These are phyloP conservation scores for Suillus hirtellus DNA, from an alignment of 768 basidiomycete genomes.

Conservation along the genomic window DNA sequence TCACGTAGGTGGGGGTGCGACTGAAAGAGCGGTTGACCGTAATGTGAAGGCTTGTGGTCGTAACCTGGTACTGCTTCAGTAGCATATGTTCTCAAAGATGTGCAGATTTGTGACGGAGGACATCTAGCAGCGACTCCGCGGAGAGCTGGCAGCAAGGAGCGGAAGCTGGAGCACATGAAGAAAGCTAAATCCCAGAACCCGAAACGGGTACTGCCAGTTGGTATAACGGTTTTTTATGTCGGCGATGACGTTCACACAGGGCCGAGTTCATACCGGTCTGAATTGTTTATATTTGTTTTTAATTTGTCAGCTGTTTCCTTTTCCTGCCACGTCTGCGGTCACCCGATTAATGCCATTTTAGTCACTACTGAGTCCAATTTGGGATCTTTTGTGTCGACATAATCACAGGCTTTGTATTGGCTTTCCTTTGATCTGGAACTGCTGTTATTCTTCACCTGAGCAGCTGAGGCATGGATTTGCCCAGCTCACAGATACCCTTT, in stretches of 20 bases:
- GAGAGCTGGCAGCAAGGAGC: conserved; percentile 15
- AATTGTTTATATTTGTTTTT: too few species aligned
- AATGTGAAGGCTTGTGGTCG: conserved; percentile 65
- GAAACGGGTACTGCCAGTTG: too few species aligned
- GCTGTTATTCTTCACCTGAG: neutral
- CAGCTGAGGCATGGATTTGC: conserved; percentile 24
- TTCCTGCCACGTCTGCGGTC: too few species aligned
- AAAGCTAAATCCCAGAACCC: conserved; percentile 2
- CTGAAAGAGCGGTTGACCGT: conserved; percentile 74
- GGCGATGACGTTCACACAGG: too few species aligned
- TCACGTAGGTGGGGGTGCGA: conserved; percentile 84
- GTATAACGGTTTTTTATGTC: too few species aligned
- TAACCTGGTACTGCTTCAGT: conserved; percentile 29
- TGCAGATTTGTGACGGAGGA: conserved; percentile 1
- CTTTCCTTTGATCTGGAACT: conserved; percentile 8
- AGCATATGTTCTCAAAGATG: conserved; percentile 31
- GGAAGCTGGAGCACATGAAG: conserved; percentile 25
- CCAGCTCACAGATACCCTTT: conserved; percentile 14
- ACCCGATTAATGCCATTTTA: neutral
- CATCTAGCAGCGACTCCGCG: conserved; percentile 1
- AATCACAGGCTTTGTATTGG: conserved; percentile 7
- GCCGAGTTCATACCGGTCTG: too few species aligned
- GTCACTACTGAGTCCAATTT: conserved; percentile 2
- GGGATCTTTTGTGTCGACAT: neutral
- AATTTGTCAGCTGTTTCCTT: neutral